phyloP scores from a whole-genome alignment of 2,329 filamentous ascomycete species.

The Zymoseptoria passerinii region DNA sequence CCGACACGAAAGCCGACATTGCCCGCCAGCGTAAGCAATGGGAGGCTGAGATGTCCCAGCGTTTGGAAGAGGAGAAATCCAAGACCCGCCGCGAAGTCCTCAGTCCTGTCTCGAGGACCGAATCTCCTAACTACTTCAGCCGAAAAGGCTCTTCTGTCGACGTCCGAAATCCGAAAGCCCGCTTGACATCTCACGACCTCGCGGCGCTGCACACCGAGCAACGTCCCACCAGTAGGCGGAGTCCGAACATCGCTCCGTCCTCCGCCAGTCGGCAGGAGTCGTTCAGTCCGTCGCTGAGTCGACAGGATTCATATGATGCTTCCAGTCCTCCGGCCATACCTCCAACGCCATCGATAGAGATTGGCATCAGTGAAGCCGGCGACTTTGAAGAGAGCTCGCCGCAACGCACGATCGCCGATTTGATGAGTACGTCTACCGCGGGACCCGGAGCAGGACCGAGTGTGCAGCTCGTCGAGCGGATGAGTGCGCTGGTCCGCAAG shows the following conservation, averaged over 20 bases:
- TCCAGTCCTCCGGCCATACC: conserved; percentile 1
- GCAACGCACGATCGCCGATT: conserved; percentile 57
- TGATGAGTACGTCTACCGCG: conserved; percentile 57
- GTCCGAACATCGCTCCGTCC: conserved; percentile 20
- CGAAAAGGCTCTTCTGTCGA: conserved; percentile 33
- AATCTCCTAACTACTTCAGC: conserved; percentile 29
- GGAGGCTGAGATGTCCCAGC: conserved; percentile 50
- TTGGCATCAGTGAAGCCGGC: conserved; percentile 43
- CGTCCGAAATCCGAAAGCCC: conserved; percentile 23
- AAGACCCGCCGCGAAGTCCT: conserved; percentile 46
- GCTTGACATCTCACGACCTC: conserved; percentile 23
- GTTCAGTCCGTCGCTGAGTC: conserved; percentile 24
- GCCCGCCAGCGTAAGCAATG: conserved; percentile 51
- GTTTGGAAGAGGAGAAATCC: conserved; percentile 56
- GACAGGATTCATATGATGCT: not conserved
- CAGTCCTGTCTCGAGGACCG: conserved; percentile 23
- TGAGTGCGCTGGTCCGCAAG: conserved; percentile 86
- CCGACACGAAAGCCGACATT: conserved; percentile 49
- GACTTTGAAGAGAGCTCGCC: conserved; percentile 53
- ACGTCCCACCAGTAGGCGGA: conserved; percentile 29
- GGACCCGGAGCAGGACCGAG: conserved; percentile 68
- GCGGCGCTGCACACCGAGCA: conserved; percentile 16
- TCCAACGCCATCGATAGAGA: conserved; percentile 41
- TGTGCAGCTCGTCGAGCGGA: conserved; percentile 89
- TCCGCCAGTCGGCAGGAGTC: conserved; percentile 38